Percentiles rank a stretch among this genome's conserved stretches.
Evolutionary conservation across 2,329 filamentous ascomycete species (phyloP).

Genomic region (Paecilomyces sp.): DNA sequence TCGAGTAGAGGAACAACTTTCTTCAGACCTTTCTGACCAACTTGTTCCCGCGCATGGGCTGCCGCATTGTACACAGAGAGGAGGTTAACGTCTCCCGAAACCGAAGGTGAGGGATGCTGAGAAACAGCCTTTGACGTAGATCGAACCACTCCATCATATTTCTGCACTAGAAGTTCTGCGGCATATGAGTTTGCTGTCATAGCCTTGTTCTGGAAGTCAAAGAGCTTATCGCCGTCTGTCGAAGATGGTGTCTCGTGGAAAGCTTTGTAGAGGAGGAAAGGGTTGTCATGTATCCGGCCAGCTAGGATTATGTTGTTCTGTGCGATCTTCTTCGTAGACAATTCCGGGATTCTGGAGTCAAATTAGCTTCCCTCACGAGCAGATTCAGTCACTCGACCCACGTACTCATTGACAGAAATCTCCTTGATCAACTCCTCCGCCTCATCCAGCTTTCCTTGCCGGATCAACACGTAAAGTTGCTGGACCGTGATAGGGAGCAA

Average conservation of each 20-base stretch:
- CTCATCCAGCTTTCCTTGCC: conserved; percentile 49
- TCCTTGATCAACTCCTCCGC: conserved; percentile 46
- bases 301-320: conserved; percentile 51
- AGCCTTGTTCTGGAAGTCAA: conserved; percentile 50
- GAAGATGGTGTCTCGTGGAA: conserved; percentile 44
- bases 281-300: conserved; percentile 43
- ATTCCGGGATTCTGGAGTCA: conserved; percentile 45
- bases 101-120: conserved; percentile 41
- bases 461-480: conserved; percentile 52
- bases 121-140: conserved; percentile 47
- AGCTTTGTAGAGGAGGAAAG: conserved; percentile 51
- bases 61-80: conserved; percentile 65
- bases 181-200: conserved; percentile 50
- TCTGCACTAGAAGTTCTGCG: conserved; percentile 52
- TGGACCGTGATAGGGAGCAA: conserved; percentile 55
- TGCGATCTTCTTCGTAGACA: conserved; percentile 54
- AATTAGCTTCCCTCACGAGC: conserved; percentile 5
- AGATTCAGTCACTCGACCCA: conserved; percentile 11
- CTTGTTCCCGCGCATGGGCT: conserved; percentile 54
- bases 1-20: conserved; percentile 63
- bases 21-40: conserved; percentile 62
- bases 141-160: conserved; percentile 51
- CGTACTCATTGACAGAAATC: conserved; percentile 46
- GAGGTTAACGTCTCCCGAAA: conserved; percentile 46
- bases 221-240: conserved; percentile 48